phyloP scores from a whole-genome alignment of 2,329 filamentous ascomycete genomes.

The Penicillium corylophilum region DNA sequence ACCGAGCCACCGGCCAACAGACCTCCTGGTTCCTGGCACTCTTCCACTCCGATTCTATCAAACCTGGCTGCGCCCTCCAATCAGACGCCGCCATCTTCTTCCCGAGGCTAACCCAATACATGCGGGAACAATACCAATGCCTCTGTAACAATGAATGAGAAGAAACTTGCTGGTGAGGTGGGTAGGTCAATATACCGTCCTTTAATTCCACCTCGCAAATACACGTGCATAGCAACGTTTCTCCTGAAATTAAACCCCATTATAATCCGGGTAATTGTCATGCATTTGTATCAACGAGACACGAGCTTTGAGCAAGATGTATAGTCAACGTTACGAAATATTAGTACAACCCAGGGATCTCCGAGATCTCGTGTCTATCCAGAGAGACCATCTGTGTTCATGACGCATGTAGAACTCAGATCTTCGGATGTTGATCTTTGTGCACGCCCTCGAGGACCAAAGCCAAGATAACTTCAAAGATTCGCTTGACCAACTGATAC shows the following conservation, averaged over 20 bases:
- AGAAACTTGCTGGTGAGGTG: neutral
- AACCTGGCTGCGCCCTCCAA: constrained; percentile 26
- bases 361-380: neutral
- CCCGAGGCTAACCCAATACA: constrained; percentile 6
- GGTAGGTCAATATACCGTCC: neutral
- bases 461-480: too few relatives aligned
- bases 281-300: neutral
- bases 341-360: neutral
- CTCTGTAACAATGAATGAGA: neutral
- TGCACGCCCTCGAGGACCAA: too few relatives aligned
- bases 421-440: too few relatives aligned
- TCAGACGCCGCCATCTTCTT: constrained; percentile 22
- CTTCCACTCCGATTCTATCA: constrained; percentile 23
- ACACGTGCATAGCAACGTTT: neutral
- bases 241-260: neutral
- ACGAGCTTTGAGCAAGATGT: neutral
- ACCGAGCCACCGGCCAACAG: constrained; percentile 6
- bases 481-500: too few relatives aligned
- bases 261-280: neutral
- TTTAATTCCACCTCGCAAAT: neutral
- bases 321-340: neutral
- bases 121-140: neutral
- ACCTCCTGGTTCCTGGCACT: constrained; percentile 17
- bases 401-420: too few relatives aligned
- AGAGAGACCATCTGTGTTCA: too few relatives aligned